These are phyloP conservation scores for Chalciporus piperatus DNA, from an alignment of 768 basidiomycete species.

Conservation along the genomic window DNA sequence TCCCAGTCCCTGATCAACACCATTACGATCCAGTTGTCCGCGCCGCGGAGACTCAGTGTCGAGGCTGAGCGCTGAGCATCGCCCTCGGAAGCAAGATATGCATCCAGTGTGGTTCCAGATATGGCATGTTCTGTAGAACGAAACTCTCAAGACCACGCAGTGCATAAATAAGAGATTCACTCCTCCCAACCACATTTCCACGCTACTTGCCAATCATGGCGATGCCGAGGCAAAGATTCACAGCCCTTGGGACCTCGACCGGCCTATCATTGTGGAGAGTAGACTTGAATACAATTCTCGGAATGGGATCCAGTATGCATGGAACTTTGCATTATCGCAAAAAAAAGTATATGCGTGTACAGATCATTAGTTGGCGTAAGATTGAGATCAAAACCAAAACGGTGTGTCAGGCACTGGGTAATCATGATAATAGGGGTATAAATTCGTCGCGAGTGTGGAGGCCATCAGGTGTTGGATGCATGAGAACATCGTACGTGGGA, in stretches of 20 bases:
- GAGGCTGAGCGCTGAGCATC: slow-evolving; percentile 12
- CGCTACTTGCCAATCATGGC: slow-evolving; percentile 11
- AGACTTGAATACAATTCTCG: slow-evolving; percentile 13
- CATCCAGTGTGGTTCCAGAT: slow-evolving; percentile 13
- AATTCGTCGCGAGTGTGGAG: slow-evolving; percentile 17
- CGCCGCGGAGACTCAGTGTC: no score
- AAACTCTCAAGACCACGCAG: background rate
- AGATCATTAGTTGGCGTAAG: slow-evolving; percentile 28
- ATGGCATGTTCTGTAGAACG: slow-evolving; percentile 28
- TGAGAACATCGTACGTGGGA: slow-evolving; percentile 22
- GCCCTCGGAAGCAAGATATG: slow-evolving; percentile 9
- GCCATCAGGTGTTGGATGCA: slow-evolving; percentile 16
- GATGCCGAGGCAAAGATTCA: slow-evolving; percentile 12
- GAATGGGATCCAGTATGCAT: slow-evolving; percentile 4
- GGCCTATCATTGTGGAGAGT: slow-evolving; percentile 8
- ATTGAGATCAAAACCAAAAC: slow-evolving; percentile 10
- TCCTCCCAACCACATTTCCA: slow-evolving; percentile 1
- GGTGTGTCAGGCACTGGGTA: slow-evolving; percentile 25
- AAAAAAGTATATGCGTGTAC: slow-evolving; percentile 22
- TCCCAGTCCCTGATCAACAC: slow-evolving; percentile 10
- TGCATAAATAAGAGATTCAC: no score
- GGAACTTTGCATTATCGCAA: slow-evolving; percentile 4
- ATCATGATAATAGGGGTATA: slow-evolving; percentile 35
- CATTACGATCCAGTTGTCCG: background rate
- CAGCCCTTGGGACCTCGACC: slow-evolving; percentile 2